Percentiles rank a stretch among this genome's conserved stretches.
These are phyloP conservation scores for Paraconiothyrium brasiliense DNA, from an alignment of 2,329 filamentous ascomycete genomes.

Conservation along the genomic window DNA sequence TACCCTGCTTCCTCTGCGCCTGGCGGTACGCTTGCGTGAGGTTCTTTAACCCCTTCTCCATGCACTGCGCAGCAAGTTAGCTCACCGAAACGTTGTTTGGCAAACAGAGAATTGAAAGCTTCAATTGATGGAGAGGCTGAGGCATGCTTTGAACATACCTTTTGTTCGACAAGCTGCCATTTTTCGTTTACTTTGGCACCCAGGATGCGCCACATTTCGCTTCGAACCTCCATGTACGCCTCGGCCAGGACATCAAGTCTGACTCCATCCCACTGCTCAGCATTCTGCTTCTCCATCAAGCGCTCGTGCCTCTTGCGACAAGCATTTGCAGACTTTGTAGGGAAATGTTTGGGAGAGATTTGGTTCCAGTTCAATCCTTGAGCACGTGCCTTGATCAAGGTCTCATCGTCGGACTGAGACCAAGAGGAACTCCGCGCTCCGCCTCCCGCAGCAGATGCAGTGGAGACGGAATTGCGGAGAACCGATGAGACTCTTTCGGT, in stretches of 20 bases:
- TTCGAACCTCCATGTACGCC: conserved; percentile 81
- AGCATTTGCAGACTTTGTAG: conserved; percentile 79
- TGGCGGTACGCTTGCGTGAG: conserved; percentile 75
- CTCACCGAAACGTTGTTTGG: conserved; percentile 1
- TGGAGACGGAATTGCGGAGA: conserved; percentile 44
- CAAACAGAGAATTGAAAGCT: not conserved
- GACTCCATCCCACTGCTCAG: conserved; percentile 80
- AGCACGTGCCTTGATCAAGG: conserved; percentile 74
- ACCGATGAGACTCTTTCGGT: conserved; percentile 46
- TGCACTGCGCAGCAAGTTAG: conserved; percentile 66
- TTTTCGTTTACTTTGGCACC: conserved; percentile 68
- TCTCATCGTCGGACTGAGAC: conserved; percentile 77
- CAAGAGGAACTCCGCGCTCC: conserved; percentile 62
- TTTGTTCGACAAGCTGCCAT: conserved; percentile 77
- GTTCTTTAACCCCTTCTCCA: conserved; percentile 85
- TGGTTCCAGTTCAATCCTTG: conserved; percentile 84
- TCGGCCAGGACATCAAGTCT: conserved; percentile 78
- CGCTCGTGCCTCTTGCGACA: conserved; percentile 90
- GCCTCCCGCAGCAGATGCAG: conserved; percentile 40
- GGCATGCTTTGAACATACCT: conserved; percentile 62
- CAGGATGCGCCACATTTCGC: conserved; percentile 82
- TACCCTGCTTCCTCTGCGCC: conserved; percentile 70
- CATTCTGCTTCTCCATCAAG: conserved; percentile 76
- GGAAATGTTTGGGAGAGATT: conserved; percentile 80
- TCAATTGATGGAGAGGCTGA: not conserved